phyloP scores from a whole-genome alignment of 495 filamentous ascomycete species.

The Parmelia sp. region DNA sequence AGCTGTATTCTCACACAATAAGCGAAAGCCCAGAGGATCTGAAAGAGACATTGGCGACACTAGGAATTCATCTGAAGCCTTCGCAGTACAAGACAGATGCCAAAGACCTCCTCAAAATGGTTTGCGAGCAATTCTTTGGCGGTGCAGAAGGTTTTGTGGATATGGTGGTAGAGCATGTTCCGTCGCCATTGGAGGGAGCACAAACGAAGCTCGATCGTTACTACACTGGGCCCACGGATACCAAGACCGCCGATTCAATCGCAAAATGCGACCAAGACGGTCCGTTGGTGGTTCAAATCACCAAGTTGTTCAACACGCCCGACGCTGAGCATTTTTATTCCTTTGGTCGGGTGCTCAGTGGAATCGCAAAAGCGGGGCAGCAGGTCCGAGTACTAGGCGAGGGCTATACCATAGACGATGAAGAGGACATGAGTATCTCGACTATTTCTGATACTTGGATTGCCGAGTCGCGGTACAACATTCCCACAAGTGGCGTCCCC shows the following conservation, averaged over 20 bases:
- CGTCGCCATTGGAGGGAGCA: slow-evolving; percentile 77
- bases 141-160: slow-evolving; percentile 87
- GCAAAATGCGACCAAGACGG: slow-evolving; percentile 79
- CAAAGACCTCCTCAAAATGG: slow-evolving; percentile 77
- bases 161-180: slow-evolving; percentile 86
- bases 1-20: slow-evolving; percentile 92
- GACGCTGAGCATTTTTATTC: slow-evolving; percentile 85
- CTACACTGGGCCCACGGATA: slow-evolving; percentile 94
- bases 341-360: slow-evolving; percentile 90
- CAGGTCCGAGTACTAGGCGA: slow-evolving; percentile 91
- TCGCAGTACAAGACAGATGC: slow-evolving; percentile 86
- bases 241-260: slow-evolving; percentile 74
- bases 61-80: slow-evolving; percentile 83
- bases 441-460: slow-evolving; percentile 87
- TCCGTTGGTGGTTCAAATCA: slow-evolving; percentile 80
- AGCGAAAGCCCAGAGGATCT: slow-evolving; percentile 85
- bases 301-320: slow-evolving; percentile 82
- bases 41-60: slow-evolving; percentile 66
- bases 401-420: slow-evolving; percentile 92
- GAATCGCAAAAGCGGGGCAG: slow-evolving; percentile 72
- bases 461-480: slow-evolving; percentile 87
- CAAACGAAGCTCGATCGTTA: slow-evolving; percentile 70
- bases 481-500: slow-evolving; percentile 83
- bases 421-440: slow-evolving; percentile 93
- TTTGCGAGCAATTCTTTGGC: slow-evolving; percentile 94